Evolutionary conservation across 2,329 filamentous ascomycete genomes (phyloP), one percentile per base, ranked within the genome.

Genomic region (Apiospora malaysiana): DNA sequence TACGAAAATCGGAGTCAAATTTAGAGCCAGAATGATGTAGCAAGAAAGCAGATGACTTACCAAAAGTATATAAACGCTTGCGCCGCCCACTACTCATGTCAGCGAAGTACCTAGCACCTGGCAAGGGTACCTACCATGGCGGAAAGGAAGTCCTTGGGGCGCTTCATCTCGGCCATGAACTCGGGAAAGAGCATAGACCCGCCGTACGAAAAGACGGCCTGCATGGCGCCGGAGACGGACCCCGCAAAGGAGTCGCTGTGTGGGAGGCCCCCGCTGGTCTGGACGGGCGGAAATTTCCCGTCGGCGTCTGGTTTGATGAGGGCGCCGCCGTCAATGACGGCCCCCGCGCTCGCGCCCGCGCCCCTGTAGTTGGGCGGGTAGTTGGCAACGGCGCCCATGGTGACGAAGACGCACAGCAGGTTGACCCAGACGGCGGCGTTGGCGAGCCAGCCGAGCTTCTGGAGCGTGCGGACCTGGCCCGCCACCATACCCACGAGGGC

Each of bases 381-480:
- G 76, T 72, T 72, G 79, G 51, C 51, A 16, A 56, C 51, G 7
- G 25, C 51, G 16, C 25, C 77, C 73, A 76, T 71, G 89, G 85
- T 73, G 89, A 83, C 68, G 25, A 56, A 56, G 51, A 90, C 86
- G 73, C 87, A 82, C 46, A 86, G 75, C 27, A 90, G 73, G 72
- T 89, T 90, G 68, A 89, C 75, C 85, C 86, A 90, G 12, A 90
- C 84, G 2, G 87, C 84, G 21, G 85, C 74, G 72, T 89, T 89
- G n/a, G 88, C 86, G 1, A 90, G 78, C 84, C 85, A 89, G 4
- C 86, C 85, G 67, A 88, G 86, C 18, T 82, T 79, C 73, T 87
- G 84, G 23, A 90, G 81, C 0, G 87, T 90, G 14, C 88, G 82
- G 56, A 90, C 86, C 75, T 89, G 88, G 3, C 86, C 86, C 2